Base-by-base conservation (phyloP, 1,284 basidiomycete genomes). In the Rhodotorula sp. region DNA sequence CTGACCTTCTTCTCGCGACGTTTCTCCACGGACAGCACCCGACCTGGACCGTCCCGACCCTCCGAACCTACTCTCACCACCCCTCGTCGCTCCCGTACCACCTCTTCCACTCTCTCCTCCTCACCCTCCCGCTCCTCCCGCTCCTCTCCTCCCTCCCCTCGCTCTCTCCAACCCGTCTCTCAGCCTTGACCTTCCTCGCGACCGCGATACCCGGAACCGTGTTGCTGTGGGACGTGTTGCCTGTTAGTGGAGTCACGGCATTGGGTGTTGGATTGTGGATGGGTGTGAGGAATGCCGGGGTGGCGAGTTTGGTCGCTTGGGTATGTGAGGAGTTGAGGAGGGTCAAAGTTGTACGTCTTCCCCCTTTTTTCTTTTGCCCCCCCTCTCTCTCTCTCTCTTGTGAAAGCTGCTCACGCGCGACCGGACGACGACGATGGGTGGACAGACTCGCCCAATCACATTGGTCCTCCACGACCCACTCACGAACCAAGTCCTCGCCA, bases 201-300 rank as follows among this genome's bases (percentile, higher is more conserved):
- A 58, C 68, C 54, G 47, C 51, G 27, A 34, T 74, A 62, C 64
- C 68, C 8, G 68, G 70, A 29, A 44, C 69, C 4, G 46, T 70
- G 20, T 55, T 72, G n/a, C 59, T 72, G 13, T 74, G 65, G 64
- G 73, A 75, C 64, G 65, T 76, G 48, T 59, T 76, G 36, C 76
- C 76, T 3, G 64, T 76, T 39, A 59, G 51, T 15, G 30, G 67
- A 22, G 30, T 44, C 27, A 70, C 66, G 3, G 67, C 74, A 4
- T 20, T 66, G 6, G 59, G 56, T 4, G 67, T 71, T 9, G 75
- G 70, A 1, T n/a, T 44, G 1, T 64, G 58, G 9, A 64, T 75
- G 53, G 75, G 53, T 2, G 22, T 24, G 9, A 59, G 64, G 27
- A 53, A 53, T 7, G 64, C 46, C 11, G 24, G 30, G 22, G 13